Evolutionary conservation across 129 eudicot species (phyloP), one percentile per base, ranked within the genome.

Genomic region (Heracleum sosnowskyi): DNA sequence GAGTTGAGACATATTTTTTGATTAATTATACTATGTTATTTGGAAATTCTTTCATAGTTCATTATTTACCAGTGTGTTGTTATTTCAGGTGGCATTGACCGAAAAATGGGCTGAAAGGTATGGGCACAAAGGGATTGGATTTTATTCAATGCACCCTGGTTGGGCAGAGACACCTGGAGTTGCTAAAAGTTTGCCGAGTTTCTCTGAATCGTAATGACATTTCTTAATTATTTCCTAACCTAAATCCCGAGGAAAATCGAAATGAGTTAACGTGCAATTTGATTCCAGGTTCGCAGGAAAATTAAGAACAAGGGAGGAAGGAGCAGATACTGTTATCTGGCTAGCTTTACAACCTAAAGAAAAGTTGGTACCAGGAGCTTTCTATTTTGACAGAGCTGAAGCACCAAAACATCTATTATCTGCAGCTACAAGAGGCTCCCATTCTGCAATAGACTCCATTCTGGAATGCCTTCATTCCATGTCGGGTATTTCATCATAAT

Each of bases 121-220:
- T 78, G 79, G 81, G 28, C 86, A 83, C 55, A 88, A 83, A 84
- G 96, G 97, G 47, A 91, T 94, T 35, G 96, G 96, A 35, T 91
- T 94, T 90, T 94, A 94, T 76, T 79, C 84, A 11, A 94, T 94
- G 98, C 98, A 91, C 88, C 98, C 97, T 36, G 98, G 98, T 40
- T 94, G 98, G 97, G 93, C 96, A 10, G 97, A 90, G 84, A 94
- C 97, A 1, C 97, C 98, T 41, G 97, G 97, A 82, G 97, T 94
- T 71, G 69, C 90, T 77, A 94, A 80, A 60, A 88, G 96, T 86
- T 41, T 94, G 82, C 93, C 98, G 6, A 80, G 82, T 20, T 94
- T 94, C 80, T 88, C 96, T 39, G 68, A 91, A 85, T 75, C 85
- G 97, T 94, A 90, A 81, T 69, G 47, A 33, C 33, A 49, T 53